Percentiles rank a stretch among this genome's conserved stretches.
phyloP scores from a whole-genome alignment of 2,329 filamentous ascomycete species.

The Neonectria sp. region DNA sequence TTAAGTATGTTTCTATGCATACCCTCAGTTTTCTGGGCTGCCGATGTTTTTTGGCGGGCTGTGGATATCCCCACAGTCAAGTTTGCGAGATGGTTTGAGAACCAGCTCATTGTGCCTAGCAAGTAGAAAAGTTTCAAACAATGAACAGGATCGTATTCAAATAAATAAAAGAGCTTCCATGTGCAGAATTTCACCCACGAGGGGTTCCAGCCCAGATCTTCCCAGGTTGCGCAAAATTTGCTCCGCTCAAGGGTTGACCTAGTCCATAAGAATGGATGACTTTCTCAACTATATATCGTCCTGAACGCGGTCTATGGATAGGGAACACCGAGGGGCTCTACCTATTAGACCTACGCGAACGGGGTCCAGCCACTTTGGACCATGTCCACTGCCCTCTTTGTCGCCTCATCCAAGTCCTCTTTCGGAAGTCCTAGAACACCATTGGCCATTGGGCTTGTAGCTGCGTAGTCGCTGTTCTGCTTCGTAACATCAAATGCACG shows the following conservation, averaged over 20 bases:
- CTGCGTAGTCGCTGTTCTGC: slow-evolving; percentile 49
- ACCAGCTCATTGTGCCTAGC: slow-evolving; percentile 38
- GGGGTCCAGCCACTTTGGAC: slow-evolving; percentile 15
- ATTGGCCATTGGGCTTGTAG: slow-evolving; percentile 64
- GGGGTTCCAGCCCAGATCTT: too few species aligned
- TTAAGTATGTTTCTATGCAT: slow-evolving; percentile 64
- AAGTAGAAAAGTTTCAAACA: background rate
- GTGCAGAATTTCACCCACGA: too few species aligned
- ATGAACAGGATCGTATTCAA: too few species aligned
- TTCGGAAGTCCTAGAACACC: slow-evolving; percentile 67
- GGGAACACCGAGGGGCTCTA: background rate
- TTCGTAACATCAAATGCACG: slow-evolving; percentile 63
- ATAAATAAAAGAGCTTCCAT: too few species aligned
- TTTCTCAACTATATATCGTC: background rate
- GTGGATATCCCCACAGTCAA: slow-evolving; percentile 71
- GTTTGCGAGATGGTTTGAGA: slow-evolving; percentile 72
- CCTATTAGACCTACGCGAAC: background rate
- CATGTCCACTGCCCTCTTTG: slow-evolving; percentile 19
- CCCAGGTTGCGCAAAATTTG: too few species aligned
- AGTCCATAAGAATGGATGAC: too few species aligned
- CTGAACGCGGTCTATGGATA: background rate
- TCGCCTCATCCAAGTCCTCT: slow-evolving; percentile 70
- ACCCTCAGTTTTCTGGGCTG: slow-evolving; percentile 67
- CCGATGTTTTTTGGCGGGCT: slow-evolving; percentile 69
- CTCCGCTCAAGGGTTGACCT: too few species aligned